phyloP scores from a whole-genome alignment of 805 yeast species.

The Yueomyces sinensis region DNA sequence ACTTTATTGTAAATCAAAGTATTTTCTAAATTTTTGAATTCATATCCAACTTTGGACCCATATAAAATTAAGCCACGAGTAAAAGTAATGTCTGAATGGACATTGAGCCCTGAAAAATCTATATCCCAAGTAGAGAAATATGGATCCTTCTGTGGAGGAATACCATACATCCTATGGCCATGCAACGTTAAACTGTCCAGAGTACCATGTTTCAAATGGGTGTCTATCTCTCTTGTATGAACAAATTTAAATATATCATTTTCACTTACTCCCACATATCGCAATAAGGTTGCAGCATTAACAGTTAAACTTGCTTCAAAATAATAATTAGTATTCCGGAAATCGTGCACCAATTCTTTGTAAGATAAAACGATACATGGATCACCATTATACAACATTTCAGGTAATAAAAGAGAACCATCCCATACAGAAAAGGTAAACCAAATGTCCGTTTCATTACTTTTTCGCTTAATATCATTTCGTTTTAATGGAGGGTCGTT shows the following conservation, averaged over 20 bases:
- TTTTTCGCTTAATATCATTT: slow-evolving; percentile 29
- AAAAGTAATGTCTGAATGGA: slow-evolving; percentile 38
- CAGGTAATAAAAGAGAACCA: slow-evolving; percentile 66
- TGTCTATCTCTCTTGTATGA: slow-evolving; percentile 11
- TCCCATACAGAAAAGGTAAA: slow-evolving; percentile 56
- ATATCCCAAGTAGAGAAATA: slow-evolving; percentile 88
- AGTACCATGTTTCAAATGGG: slow-evolving; percentile 10
- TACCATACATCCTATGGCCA: slow-evolving; percentile 87
- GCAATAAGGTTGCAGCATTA: slow-evolving; percentile 7
- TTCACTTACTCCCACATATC: slow-evolving; percentile 6
- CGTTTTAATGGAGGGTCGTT: slow-evolving; percentile 4
- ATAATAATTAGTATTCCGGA: slow-evolving; percentile 81
- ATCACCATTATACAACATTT: slow-evolving; percentile 49
- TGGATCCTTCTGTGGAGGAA: slow-evolving; percentile 81
- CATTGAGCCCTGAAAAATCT: slow-evolving; percentile 41
- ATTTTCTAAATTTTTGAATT: slow-evolving; percentile 68
- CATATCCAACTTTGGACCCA: slow-evolving; percentile 38
- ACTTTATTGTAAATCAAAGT: slow-evolving; percentile 45
- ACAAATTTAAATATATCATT: slow-evolving; percentile 20
- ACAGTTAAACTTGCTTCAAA: slow-evolving; percentile 77
- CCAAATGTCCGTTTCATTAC: slow-evolving; percentile 67
- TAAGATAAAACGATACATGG: slow-evolving; percentile 52
- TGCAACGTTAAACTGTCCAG: slow-evolving; percentile 45
- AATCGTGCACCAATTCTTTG: slow-evolving; percentile 57
- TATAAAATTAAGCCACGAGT: slow-evolving; percentile 32